Evolutionary conservation across 768 basidiomycete species (phyloP).

Genomic region (Mycena epipterygia): DNA sequence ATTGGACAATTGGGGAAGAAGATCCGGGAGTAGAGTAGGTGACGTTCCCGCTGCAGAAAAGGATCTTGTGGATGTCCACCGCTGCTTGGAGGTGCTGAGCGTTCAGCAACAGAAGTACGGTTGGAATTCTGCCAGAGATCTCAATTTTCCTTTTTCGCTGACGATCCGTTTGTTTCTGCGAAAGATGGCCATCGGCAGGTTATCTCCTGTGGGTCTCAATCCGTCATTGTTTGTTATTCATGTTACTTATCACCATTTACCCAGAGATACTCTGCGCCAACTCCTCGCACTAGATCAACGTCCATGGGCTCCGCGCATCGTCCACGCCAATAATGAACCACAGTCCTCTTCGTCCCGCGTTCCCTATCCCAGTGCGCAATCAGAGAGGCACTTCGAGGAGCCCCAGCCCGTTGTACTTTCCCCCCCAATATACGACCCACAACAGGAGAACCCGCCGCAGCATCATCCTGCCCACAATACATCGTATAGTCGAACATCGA

Average conservation of each 20-base stretch:
- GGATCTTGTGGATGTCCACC: slow-evolving; percentile 27
- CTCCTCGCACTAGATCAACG: slow-evolving; percentile 27
- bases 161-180: background rate
- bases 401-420: background rate
- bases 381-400: background rate
- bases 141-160: background rate
- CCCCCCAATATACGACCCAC: slow-evolving; percentile 22
- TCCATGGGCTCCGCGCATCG: background rate
- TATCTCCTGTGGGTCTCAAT: slow-evolving; percentile 18
- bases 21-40: background rate
- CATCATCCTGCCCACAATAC: background rate
- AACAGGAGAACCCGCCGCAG: slow-evolving; percentile 15
- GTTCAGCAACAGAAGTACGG: slow-evolving; percentile 17
- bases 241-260: background rate
- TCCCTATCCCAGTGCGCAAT: background rate
- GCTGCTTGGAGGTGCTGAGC: slow-evolving; percentile 25
- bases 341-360: background rate
- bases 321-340: background rate
- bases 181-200: slow-evolving; percentile 33
- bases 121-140: background rate
- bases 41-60: slow-evolving; percentile 13
- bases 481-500: background rate
- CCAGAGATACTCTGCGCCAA: slow-evolving; percentile 29
- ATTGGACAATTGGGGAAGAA: slow-evolving; percentile 31
- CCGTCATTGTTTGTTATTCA: background rate